Percentiles rank a stretch among this genome's conserved stretches.
Evolutionary conservation across 2,329 filamentous ascomycete species (phyloP).

Genomic region (Ramularia endophylla): DNA sequence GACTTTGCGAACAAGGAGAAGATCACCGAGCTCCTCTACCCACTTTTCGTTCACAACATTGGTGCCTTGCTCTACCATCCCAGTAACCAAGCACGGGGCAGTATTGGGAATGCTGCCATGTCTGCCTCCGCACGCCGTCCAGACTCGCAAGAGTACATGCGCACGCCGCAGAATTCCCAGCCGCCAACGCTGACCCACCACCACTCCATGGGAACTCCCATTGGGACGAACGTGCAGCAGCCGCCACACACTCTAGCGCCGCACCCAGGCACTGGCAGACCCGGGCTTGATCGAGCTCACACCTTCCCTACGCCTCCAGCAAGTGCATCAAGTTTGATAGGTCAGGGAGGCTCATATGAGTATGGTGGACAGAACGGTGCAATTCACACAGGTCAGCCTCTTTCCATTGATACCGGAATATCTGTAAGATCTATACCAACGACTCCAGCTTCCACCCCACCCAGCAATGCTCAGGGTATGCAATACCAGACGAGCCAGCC

Average conservation of each 20-base stretch:
- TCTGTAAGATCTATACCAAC: slow-evolving; percentile 73
- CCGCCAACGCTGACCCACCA: slow-evolving; percentile 68
- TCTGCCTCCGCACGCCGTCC: slow-evolving; percentile 75
- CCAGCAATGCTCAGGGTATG: slow-evolving; percentile 73
- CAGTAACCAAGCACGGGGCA: slow-evolving; percentile 71
- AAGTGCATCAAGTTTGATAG: slow-evolving; percentile 85
- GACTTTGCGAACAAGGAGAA: slow-evolving; percentile 99
- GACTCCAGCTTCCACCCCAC: slow-evolving; percentile 78
- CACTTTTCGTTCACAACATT: slow-evolving; percentile 96
- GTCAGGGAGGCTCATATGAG: slow-evolving; percentile 69
- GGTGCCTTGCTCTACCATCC: slow-evolving; percentile 90
- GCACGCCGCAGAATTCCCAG: slow-evolving; percentile 53
- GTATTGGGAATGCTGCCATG: slow-evolving; percentile 55
- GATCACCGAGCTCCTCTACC: slow-evolving; percentile 92
- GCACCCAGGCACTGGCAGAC: slow-evolving; percentile 55
- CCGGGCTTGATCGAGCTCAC: slow-evolving; percentile 74
- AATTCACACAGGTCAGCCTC: slow-evolving; percentile 58
- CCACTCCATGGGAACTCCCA: slow-evolving; percentile 58
- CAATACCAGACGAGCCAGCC: slow-evolving; percentile 66
- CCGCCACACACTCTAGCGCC: slow-evolving; percentile 58
- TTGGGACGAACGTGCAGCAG: slow-evolving; percentile 58
- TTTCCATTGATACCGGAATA: slow-evolving; percentile 75
- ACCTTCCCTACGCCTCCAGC: slow-evolving; percentile 93
- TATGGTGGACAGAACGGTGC: slow-evolving; percentile 54
- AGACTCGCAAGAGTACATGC: slow-evolving; percentile 49